Evolutionary conservation across 2,329 filamentous ascomycete genomes (phyloP), one percentile per base, ranked within the genome.

Genomic region (Penicillium corylophilum): DNA sequence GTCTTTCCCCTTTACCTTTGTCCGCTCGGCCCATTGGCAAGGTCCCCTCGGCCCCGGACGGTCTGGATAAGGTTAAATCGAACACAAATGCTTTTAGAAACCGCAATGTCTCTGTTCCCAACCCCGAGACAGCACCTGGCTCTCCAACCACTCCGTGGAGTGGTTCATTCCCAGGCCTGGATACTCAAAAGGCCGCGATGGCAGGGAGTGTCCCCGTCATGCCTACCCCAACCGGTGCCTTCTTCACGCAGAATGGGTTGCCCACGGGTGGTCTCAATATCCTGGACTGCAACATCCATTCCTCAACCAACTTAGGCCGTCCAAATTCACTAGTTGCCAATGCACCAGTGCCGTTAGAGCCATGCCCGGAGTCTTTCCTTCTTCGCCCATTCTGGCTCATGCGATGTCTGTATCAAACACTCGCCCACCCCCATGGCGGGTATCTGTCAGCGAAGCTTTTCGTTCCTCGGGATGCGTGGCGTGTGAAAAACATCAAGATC

Each of bases 351-450:
- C 84, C 90, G 0, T 80, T 99, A 5, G 94, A 99, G 66, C 89
- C 94, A 3, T 99, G 95, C 68, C 94, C 94, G 1, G 89, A 88
- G 31, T 90, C 95, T 36, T 86, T 87, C 53, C 81, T 96, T 64
- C 79, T 97, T n/a, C 86, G 94, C 18, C 95, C 94, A 2, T 99
- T 96, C 71, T 99, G 94, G 94, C 79, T 99, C 40, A 96, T 99
- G 90, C 86, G 94, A 48, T 92, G 89, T 55, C 80, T 99, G 23
- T 95, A 94, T 67, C 90, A 96, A 69, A 96, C 92, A 0, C 84
- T 99, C 40, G 88, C 87, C 16, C 93, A 99, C 65, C 90, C 93
- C 2, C 85, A 90, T 22, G 94, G 94, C 33, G 94, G 92, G 15
- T 99, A 96, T 67, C 68, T 99, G 18, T 95, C 92, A 47, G 93